These are phyloP conservation scores for Monosporozyma siamensis DNA, from an alignment of 805 yeast genomes.

Conservation along the genomic window DNA sequence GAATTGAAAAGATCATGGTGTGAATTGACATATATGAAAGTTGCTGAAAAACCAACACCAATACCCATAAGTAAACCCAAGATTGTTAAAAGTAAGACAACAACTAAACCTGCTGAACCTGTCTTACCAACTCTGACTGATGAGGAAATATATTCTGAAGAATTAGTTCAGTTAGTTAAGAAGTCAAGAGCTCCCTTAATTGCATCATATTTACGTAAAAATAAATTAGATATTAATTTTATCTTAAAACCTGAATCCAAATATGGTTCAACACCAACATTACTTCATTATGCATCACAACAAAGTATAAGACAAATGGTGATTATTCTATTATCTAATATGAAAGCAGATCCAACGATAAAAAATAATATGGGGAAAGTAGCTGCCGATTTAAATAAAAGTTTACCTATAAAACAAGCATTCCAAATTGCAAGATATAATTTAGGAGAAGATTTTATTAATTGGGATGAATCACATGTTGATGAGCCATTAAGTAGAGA, in stretches of 20 bases:
- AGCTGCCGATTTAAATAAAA: constrained; percentile 56
- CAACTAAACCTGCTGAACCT: constrained; percentile 7
- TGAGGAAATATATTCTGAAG: constrained; percentile 45
- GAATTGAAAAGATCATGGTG: constrained; percentile 84
- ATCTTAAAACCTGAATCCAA: constrained; percentile 45
- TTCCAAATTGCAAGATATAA: constrained; percentile 61
- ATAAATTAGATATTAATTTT: constrained; percentile 47
- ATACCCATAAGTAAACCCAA: constrained; percentile 24
- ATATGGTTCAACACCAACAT: constrained; percentile 54
- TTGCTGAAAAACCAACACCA: constrained; percentile 46
- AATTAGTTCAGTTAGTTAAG: constrained; percentile 50
- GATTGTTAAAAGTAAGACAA: constrained; percentile 2
- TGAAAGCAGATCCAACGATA: constrained; percentile 64
- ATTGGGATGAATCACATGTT: constrained; percentile 64
- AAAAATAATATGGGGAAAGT: constrained; percentile 47
- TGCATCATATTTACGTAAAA: constrained; percentile 48
- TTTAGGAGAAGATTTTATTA: constrained; percentile 59
- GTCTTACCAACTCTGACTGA: constrained; percentile 16
- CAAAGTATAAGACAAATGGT: constrained; percentile 62
- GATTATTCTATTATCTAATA: constrained; percentile 43
- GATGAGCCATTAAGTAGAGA: constrained; percentile 51
- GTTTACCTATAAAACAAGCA: constrained; percentile 37
- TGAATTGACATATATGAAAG: constrained; percentile 52
- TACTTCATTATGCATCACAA: constrained; percentile 69
- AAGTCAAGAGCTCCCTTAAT: constrained; percentile 73